Conservation (phyloP, 1,284 basidiomycete genomes). For the Pyrrhoderma lamaoense region DNA sequence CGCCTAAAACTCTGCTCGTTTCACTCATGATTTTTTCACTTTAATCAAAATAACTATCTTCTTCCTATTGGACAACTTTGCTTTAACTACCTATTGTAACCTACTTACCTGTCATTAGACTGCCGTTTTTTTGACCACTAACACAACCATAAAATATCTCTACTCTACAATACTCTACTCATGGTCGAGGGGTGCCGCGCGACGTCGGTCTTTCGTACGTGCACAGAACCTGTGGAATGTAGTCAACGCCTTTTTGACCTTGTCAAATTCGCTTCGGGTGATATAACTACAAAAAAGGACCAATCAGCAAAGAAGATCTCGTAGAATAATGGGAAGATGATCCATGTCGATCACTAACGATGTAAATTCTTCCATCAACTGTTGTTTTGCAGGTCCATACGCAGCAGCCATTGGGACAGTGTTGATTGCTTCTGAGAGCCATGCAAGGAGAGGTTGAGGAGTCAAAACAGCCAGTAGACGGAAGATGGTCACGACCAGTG, state of each 20-base stretch:
- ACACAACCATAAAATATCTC: too few relatives aligned
- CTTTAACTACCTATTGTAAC: neutral
- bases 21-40: too few relatives aligned
- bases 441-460: constrained; percentile 60
- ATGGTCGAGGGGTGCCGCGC: constrained; percentile 37
- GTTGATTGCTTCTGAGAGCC: constrained; percentile 68
- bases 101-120: neutral
- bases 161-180: constrained; percentile 1
- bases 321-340: neutral
- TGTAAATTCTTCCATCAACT: constrained; percentile 69
- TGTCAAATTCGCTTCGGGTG: constrained; percentile 59
- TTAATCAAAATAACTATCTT: too few relatives aligned
- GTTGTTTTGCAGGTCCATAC: constrained; percentile 63
- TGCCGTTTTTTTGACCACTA: neutral
- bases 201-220: constrained; percentile 61
- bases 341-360: constrained; percentile 45
- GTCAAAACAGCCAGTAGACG: constrained; percentile 62
- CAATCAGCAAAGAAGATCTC: constrained; percentile 48
- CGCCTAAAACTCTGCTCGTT: neutral
- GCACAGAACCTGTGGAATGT: constrained; percentile 57
- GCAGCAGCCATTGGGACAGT: constrained; percentile 59
- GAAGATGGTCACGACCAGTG: constrained; percentile 72
- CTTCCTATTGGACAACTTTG: neutral
- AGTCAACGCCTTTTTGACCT: constrained; percentile 71
- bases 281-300: neutral